Evolutionary conservation across 2,329 filamentous ascomycete species (phyloP).

Genomic region (Venturia nashicola): DNA sequence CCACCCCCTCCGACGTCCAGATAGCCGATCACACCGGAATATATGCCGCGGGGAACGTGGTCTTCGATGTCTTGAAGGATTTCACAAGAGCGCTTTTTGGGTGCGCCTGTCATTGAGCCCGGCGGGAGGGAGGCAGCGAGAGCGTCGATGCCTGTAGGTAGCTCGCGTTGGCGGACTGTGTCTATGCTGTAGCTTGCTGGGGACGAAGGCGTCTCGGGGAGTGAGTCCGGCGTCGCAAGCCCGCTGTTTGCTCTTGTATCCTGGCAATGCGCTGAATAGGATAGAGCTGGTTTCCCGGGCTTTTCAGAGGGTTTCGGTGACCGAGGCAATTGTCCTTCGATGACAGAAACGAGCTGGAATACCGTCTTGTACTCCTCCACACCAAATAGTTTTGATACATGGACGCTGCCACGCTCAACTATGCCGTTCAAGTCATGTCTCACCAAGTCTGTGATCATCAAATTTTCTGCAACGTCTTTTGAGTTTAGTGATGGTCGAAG

Average conservation of each 20-base stretch:
- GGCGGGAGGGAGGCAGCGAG: slow-evolving; percentile 60
- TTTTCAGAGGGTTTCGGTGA: no score
- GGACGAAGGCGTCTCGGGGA: neutral
- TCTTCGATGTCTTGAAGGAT: slow-evolving; percentile 60
- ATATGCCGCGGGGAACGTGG: slow-evolving; percentile 55
- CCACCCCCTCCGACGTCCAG: slow-evolving; percentile 74
- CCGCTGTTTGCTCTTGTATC: neutral
- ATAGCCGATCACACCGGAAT: slow-evolving; percentile 83
- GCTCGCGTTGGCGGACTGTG: neutral
- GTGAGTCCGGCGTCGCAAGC: neutral
- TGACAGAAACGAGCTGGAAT: slow-evolving; percentile 81
- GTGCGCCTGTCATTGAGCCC: slow-evolving; percentile 92
- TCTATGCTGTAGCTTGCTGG: neutral
- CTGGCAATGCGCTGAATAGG: neutral
- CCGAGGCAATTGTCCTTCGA: slow-evolving; percentile 51
- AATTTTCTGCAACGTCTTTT: slow-evolving; percentile 89
- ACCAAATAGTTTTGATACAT: slow-evolving; percentile 65
- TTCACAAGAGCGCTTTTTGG: slow-evolving; percentile 86
- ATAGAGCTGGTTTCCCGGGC: neutral
- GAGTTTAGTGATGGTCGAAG: slow-evolving; percentile 69
- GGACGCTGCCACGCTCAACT: slow-evolving; percentile 60
- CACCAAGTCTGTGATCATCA: slow-evolving; percentile 77
- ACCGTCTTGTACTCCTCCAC: slow-evolving; percentile 88
- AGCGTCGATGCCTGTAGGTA: slow-evolving; percentile 57
- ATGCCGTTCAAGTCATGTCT: slow-evolving; percentile 84